These are phyloP conservation scores for Volvariella volvacea DNA, from an alignment of 1,284 basidiomycete species.

Conservation along the genomic window DNA sequence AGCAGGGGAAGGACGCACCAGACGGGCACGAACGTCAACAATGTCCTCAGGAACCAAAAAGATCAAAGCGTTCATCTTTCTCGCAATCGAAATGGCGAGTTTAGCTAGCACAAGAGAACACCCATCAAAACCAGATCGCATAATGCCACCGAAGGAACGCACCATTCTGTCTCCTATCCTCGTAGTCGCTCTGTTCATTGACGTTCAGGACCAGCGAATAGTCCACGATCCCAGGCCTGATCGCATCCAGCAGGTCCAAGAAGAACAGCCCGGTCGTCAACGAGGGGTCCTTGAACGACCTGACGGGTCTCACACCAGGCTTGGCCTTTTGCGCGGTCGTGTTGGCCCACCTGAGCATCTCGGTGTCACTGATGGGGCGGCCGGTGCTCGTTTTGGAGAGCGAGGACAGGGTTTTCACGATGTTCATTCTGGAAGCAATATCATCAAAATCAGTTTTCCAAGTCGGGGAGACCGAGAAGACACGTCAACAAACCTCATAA, in stretches of 20 bases:
- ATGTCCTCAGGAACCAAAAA: constrained; percentile 98
- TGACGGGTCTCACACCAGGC: constrained; percentile 64
- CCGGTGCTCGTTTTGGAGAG: constrained; percentile 72
- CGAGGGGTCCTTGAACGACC: constrained; percentile 93
- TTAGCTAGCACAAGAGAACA: constrained; percentile 52
- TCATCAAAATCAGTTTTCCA: background rate
- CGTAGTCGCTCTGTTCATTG: constrained; percentile 65
- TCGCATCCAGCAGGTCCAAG: constrained; percentile 86
- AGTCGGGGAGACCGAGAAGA: background rate
- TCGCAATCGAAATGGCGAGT: constrained; percentile 94
- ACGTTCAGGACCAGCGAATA: constrained; percentile 73
- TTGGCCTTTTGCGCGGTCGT: constrained; percentile 73
- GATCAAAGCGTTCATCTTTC: constrained; percentile 96
- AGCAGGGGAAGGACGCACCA: constrained; percentile 43
- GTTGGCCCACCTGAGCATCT: constrained; percentile 97
- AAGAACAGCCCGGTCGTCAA: constrained; percentile 91
- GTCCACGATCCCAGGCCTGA: constrained; percentile 94
- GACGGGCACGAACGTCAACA: constrained; percentile 78
- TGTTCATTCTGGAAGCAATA: constrained; percentile 59
- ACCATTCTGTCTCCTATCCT: constrained; percentile 93
- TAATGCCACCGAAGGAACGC: constrained; percentile 16
- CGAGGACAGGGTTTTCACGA: constrained; percentile 84
- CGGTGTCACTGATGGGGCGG: constrained; percentile 79
- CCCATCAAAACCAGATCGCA: background rate
- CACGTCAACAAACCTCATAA: constrained; percentile 70